These are phyloP conservation scores for Brassica napus DNA, from an alignment of 345 rosid species.

Conservation along the genomic window DNA sequence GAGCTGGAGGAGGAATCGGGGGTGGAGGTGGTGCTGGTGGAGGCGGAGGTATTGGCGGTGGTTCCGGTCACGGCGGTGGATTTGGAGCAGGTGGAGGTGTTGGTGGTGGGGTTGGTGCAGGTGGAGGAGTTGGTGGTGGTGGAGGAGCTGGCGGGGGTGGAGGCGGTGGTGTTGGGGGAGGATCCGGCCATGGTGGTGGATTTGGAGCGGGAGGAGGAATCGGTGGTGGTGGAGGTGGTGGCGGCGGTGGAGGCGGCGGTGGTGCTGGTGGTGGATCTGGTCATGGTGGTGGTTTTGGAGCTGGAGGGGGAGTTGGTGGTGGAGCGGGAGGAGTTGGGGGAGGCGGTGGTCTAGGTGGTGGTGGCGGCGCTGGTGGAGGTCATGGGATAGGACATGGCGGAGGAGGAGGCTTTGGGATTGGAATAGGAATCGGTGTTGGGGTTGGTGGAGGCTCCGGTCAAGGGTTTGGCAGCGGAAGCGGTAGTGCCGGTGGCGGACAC, in stretches of 20 bases:
- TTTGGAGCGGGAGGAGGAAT: conserved; percentile 20
- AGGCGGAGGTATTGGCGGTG: conserved; percentile 47
- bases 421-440: conserved; percentile 40
- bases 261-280: conserved; percentile 63
- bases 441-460: conserved; percentile 41
- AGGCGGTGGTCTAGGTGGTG: not conserved
- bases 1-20: conserved; percentile 45
- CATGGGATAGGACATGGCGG: conserved; percentile 46
- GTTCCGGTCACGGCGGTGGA: not conserved
- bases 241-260: conserved; percentile 42
- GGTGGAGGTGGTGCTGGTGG: conserved; percentile 19
- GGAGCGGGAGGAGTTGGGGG: conserved; percentile 20
- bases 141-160: conserved; percentile 43
- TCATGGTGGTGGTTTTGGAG: conserved; percentile 50
- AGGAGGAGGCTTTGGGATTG: conserved; percentile 37
- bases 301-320: conserved; percentile 48
- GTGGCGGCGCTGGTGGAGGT: conserved; percentile 30
- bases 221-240: conserved; percentile 50
- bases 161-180: conserved; percentile 51
- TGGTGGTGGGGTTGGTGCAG: conserved; percentile 48
- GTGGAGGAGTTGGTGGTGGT: conserved; percentile 51
- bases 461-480: conserved; percentile 41
- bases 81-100: conserved; percentile 46
- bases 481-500: conserved; percentile 36
- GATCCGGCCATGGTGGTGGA: conserved; percentile 47